Base-by-base conservation (phyloP, 176 grass and related monocot species). In the Typha latifolia region DNA sequence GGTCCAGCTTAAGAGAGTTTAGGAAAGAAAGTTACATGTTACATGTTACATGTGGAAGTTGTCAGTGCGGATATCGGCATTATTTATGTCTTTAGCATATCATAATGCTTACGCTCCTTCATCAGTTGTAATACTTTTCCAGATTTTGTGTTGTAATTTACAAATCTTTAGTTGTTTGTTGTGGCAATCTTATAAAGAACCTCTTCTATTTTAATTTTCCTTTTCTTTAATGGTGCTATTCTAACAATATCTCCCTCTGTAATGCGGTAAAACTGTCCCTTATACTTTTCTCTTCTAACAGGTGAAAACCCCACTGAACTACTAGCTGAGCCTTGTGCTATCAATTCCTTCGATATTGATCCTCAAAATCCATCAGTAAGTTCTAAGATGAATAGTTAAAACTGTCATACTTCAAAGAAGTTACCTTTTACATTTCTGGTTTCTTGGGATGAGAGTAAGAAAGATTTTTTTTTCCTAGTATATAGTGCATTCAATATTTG, bases 321-420 rank as follows among this genome's bases (percentile, higher is more conserved):
- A 59, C 71, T 97, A 73, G 83, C 32, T 3, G 93, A 97, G 79
- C 51, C 75, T 0, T 97, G 88, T 56, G 85, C 93, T 21, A 89
- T 97, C 69, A 97, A 97, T 78, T 77, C 88, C 66, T 92, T 97
- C 70, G 93, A 97, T 59, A 86, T 97, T 65, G 93, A 91, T 78
- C 85, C 83, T 68, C 78, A 92, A 67, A 89, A 91, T 62, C 93
- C 88, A 50, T 89, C 85, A 68, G 93, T 96, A 91, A 82, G 78
- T 82, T 69, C 23, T 14, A 73, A 24, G 0, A 51, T 74, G 50
- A 48, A 32, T 14, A 32, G 23, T 55, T 47, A 13, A 26, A 26
- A 19, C 61, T 73, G 7, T 63, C 26, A 34, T 53, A 19, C 22
- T 16, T 34, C 14, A 12, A 69, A 29, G 12, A 5, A 43, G 1